A percentile compares a stretch with the other conserved stretches of the same genome.
Evolutionary conservation across 768 basidiomycete genomes (phyloP).

Genomic region (Suillus americanus): DNA sequence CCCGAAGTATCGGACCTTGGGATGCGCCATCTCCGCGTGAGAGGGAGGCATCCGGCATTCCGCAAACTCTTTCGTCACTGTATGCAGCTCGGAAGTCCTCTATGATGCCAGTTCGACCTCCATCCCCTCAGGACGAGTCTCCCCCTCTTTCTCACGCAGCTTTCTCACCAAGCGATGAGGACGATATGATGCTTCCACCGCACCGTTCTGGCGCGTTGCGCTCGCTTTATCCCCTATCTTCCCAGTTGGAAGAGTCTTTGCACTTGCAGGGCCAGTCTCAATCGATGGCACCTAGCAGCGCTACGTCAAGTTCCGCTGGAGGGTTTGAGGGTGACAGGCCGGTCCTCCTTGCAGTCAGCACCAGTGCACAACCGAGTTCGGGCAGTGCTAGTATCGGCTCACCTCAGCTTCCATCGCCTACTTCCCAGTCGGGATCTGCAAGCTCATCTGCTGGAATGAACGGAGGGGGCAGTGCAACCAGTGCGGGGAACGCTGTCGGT

Average conservation of each 20-base stretch:
- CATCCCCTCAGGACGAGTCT: conserved; percentile 28
- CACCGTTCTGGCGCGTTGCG: conserved; percentile 31
- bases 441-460: conserved; percentile 29
- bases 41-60: conserved; percentile 24
- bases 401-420: conserved; percentile 76
- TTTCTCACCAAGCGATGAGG: conserved; percentile 27
- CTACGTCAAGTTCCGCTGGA: conserved; percentile 43
- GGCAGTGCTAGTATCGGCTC: conserved; percentile 53
- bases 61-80: conserved; percentile 23
- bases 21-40: conserved; percentile 33
- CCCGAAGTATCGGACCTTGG: conserved; percentile 28
- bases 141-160: conserved; percentile 23
- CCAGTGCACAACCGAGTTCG: conserved; percentile 34
- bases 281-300: conserved; percentile 37
- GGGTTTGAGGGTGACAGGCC: conserved; percentile 36
- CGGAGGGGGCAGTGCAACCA: conserved; percentile 32
- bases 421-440: conserved; percentile 58
- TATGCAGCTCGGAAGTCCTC: conserved; percentile 28
- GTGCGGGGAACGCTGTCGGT: conserved; percentile 23
- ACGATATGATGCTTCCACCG: conserved; percentile 34
- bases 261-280: conserved; percentile 22
- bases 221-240: conserved; percentile 22
- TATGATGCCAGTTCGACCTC: conserved; percentile 19
- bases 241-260: conserved; percentile 26
- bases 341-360: conserved; percentile 45